Evolutionary conservation across 2,329 filamentous ascomycete species (phyloP), one percentile per base, ranked within the genome.

Genomic region (Ceratocystis colombiana): DNA sequence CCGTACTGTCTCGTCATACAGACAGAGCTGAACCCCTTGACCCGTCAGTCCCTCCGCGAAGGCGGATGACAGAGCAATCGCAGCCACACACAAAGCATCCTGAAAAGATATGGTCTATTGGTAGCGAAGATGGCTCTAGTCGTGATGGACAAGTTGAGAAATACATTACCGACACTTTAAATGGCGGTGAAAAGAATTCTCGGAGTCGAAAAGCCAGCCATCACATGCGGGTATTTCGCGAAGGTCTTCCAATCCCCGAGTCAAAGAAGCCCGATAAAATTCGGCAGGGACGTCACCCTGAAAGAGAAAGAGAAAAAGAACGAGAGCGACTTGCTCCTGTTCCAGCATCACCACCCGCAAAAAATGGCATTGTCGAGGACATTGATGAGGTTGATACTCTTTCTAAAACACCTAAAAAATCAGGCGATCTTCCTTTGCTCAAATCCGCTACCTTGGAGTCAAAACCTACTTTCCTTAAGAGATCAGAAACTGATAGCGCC

Each of bases 191-290:
- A 70, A 83, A 79, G 53, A 82, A 79, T 70, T 81, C 82, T 59
- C 82, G 85, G 64, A 89, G 84, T 71, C 82, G 85, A 70, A 88
- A 87, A 73, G 82, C 85, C 48, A 87, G 84, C 71, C 84, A 87
- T 73, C 86, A 83, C 69, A 75, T 88, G 67, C 79, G 85, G 1
- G 85, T 87, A 71, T 88, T 88, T 77, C 85, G 84, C 68, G 84
- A 87, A 73, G 84, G 83, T 44, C 75, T 86, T n/a, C 72, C 74
- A 2, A 81, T 85, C 64, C 83, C 86, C 57, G 82, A 81, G 71
- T 72, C 74, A 53, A 82, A 80, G 70, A 81, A 79, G 70, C 81
- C 77, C 69, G 84, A 84, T 10, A 73, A 55, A 28, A 65, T 33
- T 33, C 63, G 57, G 4, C 61, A 64, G 22, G 62, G 50, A 37